Conservation (phyloP, 2,329 filamentous ascomycete genomes). For the Aspergillus intermedius region DNA sequence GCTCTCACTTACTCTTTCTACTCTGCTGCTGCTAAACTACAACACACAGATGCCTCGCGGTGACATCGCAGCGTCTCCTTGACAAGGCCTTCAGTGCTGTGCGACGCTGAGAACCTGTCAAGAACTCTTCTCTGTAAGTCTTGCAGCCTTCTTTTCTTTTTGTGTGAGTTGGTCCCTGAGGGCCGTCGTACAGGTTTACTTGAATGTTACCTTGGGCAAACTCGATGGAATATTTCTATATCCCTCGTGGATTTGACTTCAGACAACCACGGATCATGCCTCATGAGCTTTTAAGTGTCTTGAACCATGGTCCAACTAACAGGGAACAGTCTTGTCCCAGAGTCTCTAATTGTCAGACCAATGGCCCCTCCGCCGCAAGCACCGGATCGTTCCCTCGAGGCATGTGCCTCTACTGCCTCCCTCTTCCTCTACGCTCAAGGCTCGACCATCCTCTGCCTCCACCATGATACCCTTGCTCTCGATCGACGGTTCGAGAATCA, state of each 20-base stretch:
- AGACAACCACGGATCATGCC: too few relatives aligned
- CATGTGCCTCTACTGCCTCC: constrained; percentile 83
- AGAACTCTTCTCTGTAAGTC: not conserved
- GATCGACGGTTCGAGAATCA: constrained; percentile 82
- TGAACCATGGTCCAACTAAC: constrained; percentile 51
- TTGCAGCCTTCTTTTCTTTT: not conserved
- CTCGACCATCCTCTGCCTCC: constrained; percentile 73
- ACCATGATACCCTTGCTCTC: constrained; percentile 86
- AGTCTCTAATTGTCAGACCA: constrained; percentile 51
- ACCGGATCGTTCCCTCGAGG: constrained; percentile 58
- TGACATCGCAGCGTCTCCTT: not conserved
- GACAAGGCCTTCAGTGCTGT: not conserved
- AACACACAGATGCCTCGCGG: not conserved
- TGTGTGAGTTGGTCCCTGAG: not conserved
- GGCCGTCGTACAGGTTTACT: too few relatives aligned
- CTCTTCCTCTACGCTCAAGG: constrained; percentile 86
- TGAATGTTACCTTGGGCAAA: too few relatives aligned
- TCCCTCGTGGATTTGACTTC: too few relatives aligned
- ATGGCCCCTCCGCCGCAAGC: constrained; percentile 29
- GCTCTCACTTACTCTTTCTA: not conserved
- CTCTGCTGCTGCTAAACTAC: not conserved
- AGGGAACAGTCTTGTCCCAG: constrained; percentile 55
- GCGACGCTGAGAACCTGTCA: not conserved
- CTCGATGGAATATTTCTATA: too few relatives aligned
- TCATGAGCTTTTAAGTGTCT: not conserved